Evolutionary conservation across 1,284 basidiomycete genomes (phyloP).

Genomic region (Cryptococcus wingfieldii): DNA sequence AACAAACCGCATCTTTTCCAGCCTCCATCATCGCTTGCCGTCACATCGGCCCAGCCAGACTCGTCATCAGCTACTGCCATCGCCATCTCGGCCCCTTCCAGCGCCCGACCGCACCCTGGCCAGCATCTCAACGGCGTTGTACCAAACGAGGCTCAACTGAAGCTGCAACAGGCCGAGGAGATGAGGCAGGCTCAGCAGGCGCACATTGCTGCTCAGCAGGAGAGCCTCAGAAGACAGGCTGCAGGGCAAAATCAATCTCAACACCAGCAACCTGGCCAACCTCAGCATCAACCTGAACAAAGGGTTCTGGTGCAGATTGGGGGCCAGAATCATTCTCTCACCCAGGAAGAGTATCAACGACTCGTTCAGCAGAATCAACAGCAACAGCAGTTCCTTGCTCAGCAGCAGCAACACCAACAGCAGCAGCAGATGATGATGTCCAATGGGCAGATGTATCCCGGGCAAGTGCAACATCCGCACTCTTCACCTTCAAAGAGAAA

Average conservation of each 20-base stretch:
- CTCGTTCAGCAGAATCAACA: slow-evolving; percentile 5
- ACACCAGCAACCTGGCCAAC: not conserved
- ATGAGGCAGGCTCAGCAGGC: slow-evolving; percentile 15
- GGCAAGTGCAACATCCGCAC: slow-evolving; percentile 2
- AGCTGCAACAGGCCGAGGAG: slow-evolving; percentile 14
- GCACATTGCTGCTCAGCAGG: slow-evolving; percentile 17
- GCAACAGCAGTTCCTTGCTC: slow-evolving; percentile 7
- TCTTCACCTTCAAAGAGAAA: slow-evolving; percentile 7
- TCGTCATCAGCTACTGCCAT: slow-evolving; percentile 11
- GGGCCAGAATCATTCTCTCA: slow-evolving; percentile 1
- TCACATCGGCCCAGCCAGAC: too few relatives aligned
- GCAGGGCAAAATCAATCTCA: not conserved
- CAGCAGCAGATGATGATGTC: not conserved
- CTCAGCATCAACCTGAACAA: not conserved
- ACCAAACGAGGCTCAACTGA: slow-evolving; percentile 1
- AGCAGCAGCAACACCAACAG: slow-evolving; percentile 8
- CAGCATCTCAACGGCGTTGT: not conserved
- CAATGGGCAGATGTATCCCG: slow-evolving; percentile 8
- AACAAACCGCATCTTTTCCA: not conserved
- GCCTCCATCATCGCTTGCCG: not conserved
- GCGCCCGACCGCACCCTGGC: slow-evolving; percentile 9
- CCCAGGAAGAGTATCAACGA: slow-evolving; percentile 7
- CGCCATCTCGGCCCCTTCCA: slow-evolving; percentile 14
- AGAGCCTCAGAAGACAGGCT: not conserved
- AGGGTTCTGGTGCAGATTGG: not conserved